Evolutionary conservation across 2,329 filamentous ascomycete species (phyloP), one percentile per base, ranked within the genome.

Genomic region (Leptographium lundbergii): DNA sequence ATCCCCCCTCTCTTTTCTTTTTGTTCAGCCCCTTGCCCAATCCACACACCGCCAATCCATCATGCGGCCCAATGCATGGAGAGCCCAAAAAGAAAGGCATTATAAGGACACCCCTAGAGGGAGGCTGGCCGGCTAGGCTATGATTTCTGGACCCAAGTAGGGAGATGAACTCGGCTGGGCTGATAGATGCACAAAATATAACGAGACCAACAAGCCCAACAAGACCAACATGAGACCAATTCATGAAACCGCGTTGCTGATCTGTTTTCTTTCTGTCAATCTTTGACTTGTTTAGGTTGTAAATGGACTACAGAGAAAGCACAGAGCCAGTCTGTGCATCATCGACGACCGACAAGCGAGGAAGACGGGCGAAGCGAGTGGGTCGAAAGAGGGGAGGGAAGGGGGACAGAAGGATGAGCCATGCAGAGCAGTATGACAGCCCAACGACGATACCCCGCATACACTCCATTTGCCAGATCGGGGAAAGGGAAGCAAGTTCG

Each of bases 201-300:
- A 58, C 57, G 48, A 61, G 56, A 61, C 57, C 55, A 60, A 59
- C 17, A 56, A 59, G 54, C 36, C 22, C 56, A 55, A 39, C 56
- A 36, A 17, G 24, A 61, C 57, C 55, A 60, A 59, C 17, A 56
- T 10, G 9, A 29, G 27, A 56, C 42, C 39, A 34, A 25, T 34
- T 22, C 3, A 17, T 42, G 10, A 57, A 39, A 34, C 29, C 48
- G 19, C 25, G 48, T 53, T 66, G 66, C 69, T 70, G 67, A 70
- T 68, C 61, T 60, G 61, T 57, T 54, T 48, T 25, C 19, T 60
- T 58, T 56, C 48, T 24, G 27, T 29, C 42, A 39, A 39, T 48
- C 52, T 60, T 45, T 25, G 59, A 50, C 57, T 42, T 59, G 42
- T 65, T 36, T 69, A 70, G 68, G 68, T 63, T 70, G 67, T 70